phyloP scores from a whole-genome alignment of 768 basidiomycete species.

The Ephemerocybe angulata region DNA sequence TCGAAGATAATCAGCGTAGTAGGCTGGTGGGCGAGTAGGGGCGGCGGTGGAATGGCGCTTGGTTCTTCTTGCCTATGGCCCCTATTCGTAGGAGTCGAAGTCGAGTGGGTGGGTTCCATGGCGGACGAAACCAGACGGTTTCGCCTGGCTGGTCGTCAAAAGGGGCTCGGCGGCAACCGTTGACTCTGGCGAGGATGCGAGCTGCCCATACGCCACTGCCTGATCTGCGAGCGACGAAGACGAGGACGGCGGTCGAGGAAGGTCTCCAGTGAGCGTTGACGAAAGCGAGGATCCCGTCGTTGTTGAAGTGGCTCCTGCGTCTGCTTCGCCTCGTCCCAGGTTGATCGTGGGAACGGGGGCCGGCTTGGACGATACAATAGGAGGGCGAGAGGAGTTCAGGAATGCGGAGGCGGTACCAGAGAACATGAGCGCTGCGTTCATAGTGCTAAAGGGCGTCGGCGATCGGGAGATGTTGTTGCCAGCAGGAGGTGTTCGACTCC shows the following conservation, averaged over 20 bases:
- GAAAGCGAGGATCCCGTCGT: neutral
- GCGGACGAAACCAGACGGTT: no score
- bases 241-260: neutral
- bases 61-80: no score
- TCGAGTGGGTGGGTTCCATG: no score
- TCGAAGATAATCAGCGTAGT: neutral
- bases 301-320: neutral
- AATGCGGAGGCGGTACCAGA: conserved; percentile 46
- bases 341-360: neutral
- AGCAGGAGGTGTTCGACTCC: conserved; percentile 35
- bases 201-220: no score
- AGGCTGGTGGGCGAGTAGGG: neutral
- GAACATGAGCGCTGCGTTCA: conserved; percentile 42
- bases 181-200: no score
- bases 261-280: neutral
- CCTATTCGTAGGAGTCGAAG: no score
- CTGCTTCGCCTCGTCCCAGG: neutral
- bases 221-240: no score
- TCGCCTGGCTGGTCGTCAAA: no score
- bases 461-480: conserved; percentile 30
- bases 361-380: conserved; percentile 3
- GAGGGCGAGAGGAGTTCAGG: conserved; percentile 15
- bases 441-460: conserved; percentile 41
- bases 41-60: neutral
- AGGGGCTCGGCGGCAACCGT: no score